Evolutionary conservation across 306 rosid genomes (phyloP).

Genomic region (Mucuna pruriens): DNA sequence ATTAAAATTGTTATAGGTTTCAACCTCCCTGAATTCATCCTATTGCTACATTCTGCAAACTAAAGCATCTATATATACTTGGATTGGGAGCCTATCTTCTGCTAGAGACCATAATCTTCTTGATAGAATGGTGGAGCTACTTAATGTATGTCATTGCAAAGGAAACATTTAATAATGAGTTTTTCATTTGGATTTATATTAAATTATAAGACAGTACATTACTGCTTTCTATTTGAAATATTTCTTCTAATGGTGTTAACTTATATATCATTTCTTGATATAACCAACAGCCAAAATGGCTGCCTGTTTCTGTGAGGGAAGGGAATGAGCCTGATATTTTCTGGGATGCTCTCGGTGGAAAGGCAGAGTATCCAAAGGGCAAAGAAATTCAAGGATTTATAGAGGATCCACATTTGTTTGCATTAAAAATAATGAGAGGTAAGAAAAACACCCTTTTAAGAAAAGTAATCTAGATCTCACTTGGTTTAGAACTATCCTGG

Average conservation of each 20-base stretch:
- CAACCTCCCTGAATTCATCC: constrained; percentile 87
- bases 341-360: constrained; percentile 82
- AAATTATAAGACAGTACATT: not conserved
- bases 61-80: constrained; percentile 67
- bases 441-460: constrained; percentile 46
- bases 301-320: constrained; percentile 85
- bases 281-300: constrained; percentile 76
- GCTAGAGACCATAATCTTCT: constrained; percentile 88
- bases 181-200: not conserved
- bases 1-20: constrained; percentile 60
- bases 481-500: constrained; percentile 66
- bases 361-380: constrained; percentile 70
- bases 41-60: constrained; percentile 86
- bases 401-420: constrained; percentile 89
- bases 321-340: constrained; percentile 87
- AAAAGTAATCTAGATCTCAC: constrained; percentile 52
- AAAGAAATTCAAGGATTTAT: constrained; percentile 71
- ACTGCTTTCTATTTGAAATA: not conserved
- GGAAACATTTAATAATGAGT: constrained; percentile 8
- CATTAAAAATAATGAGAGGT: constrained; percentile 71
- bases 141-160: constrained; percentile 64
- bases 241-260: constrained; percentile 15
- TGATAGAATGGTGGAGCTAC: constrained; percentile 77
- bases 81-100: constrained; percentile 88
- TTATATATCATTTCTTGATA: constrained; percentile 26